These are phyloP conservation scores for Cercospora sp. DNA, from an alignment of 2,329 filamentous ascomycete genomes.

Conservation along the genomic window DNA sequence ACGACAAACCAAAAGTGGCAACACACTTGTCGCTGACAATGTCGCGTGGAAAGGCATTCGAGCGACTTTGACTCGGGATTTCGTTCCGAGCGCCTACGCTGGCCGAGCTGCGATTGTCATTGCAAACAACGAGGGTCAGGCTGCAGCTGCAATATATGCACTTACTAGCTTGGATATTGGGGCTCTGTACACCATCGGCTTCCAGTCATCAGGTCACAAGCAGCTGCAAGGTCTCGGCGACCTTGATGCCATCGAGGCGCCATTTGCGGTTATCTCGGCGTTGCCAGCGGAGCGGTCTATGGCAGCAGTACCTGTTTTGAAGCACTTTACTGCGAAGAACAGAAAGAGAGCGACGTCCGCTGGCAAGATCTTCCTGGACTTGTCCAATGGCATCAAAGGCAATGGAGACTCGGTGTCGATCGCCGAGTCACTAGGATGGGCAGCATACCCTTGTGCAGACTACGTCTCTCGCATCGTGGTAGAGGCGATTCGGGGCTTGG, in stretches of 20 bases:
- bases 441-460: conserved; percentile 75
- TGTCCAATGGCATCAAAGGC: conserved; percentile 64
- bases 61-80: conserved; percentile 75
- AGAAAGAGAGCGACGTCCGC: conserved; percentile 36
- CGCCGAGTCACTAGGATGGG: conserved; percentile 74
- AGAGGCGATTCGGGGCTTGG: conserved; percentile 73
- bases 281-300: conserved; percentile 75
- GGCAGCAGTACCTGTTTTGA: conserved; percentile 73
- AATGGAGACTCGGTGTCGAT: conserved; percentile 69
- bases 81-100: conserved; percentile 78
- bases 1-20: conserved; percentile 51
- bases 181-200: conserved; percentile 81
- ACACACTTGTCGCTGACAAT: conserved; percentile 73
- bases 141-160: conserved; percentile 76
- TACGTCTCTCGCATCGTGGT: conserved; percentile 82
- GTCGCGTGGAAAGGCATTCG: conserved; percentile 83
- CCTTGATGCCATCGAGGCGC: conserved; percentile 74
- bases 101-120: conserved; percentile 74
- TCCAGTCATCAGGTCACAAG: conserved; percentile 55
- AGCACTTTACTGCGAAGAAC: conserved; percentile 61
- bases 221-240: conserved; percentile 71
- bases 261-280: conserved; percentile 79
- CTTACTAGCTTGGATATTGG: conserved; percentile 72
- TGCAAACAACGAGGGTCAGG: conserved; percentile 70
- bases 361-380: conserved; percentile 75